A percentile compares a stretch with the other conserved stretches of the same genome.
These are phyloP conservation scores for Verticillium nubilum DNA, from an alignment of 2,329 filamentous ascomycete genomes.

Conservation along the genomic window DNA sequence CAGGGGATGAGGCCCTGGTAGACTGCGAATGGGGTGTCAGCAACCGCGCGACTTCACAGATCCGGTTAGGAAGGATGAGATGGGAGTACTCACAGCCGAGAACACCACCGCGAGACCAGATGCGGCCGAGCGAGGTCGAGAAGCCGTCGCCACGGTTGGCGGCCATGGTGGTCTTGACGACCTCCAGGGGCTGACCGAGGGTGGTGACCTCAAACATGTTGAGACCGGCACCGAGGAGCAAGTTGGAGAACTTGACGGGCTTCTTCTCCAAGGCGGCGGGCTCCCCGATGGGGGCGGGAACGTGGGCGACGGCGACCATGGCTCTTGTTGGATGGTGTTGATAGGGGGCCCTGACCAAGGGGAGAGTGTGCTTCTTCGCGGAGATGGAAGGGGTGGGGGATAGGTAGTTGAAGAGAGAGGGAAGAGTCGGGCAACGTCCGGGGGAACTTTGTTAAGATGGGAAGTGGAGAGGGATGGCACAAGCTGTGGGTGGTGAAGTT, in stretches of 20 bases:
- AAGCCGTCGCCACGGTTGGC: constrained; percentile 91
- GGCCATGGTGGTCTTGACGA: constrained; percentile 99
- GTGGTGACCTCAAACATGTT: constrained; percentile 87
- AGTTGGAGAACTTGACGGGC: constrained; percentile 98
- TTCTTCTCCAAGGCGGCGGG: constrained; percentile 79
- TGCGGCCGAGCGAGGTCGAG: constrained; percentile 70
- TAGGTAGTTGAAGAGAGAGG: neutral
- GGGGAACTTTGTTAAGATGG: neutral
- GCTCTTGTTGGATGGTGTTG: constrained; percentile 44
- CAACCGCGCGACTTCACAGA: neutral
- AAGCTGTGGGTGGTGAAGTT: neutral
- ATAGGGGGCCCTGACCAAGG: constrained; percentile 95
- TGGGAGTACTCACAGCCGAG: constrained; percentile 75
- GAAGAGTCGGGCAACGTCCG: neutral
- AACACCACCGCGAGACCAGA: constrained; percentile 91
- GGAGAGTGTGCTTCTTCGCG: constrained; percentile 84
- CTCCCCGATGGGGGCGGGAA: constrained; percentile 43
- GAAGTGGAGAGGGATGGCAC: neutral
- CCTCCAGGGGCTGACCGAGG: constrained; percentile 79
- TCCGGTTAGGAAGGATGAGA: neutral
- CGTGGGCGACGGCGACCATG: constrained; percentile 57
- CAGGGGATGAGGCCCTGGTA: constrained; percentile 99
- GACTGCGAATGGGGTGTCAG: constrained; percentile 49
- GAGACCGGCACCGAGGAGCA: constrained; percentile 87
- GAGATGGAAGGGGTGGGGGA: constrained; percentile 3